Evolutionary conservation across 352 stramenopile genomes (phyloP).

Genomic region (Globisporangium abappressorium): DNA sequence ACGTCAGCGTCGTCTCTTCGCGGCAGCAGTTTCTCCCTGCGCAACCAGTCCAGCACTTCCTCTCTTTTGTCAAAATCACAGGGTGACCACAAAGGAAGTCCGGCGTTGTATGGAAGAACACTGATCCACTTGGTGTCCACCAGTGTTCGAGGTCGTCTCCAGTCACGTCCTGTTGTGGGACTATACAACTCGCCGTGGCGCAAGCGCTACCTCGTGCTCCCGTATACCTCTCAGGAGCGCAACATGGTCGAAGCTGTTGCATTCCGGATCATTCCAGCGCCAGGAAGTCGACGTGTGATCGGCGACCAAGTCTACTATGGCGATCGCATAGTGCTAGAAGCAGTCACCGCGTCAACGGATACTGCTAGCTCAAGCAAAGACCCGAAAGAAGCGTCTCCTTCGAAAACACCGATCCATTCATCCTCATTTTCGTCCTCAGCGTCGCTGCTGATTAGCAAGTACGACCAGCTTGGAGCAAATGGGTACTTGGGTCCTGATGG

Average conservation of each 20-base stretch:
- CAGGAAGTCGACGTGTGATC: slow-evolving; percentile 45
- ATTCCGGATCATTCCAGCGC: slow-evolving; percentile 68
- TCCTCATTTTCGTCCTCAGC: slow-evolving; percentile 8
- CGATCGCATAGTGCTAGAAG: slow-evolving; percentile 71
- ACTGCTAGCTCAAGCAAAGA: neutral
- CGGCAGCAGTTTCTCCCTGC: slow-evolving; percentile 7
- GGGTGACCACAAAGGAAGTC: slow-evolving; percentile 26
- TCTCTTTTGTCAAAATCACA: slow-evolving; percentile 20
- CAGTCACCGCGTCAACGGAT: slow-evolving; percentile 23
- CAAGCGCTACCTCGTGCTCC: slow-evolving; percentile 80
- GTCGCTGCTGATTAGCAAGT: slow-evolving; percentile 57
- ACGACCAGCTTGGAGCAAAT: slow-evolving; percentile 73
- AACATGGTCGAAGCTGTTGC: slow-evolving; percentile 68
- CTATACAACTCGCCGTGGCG: slow-evolving; percentile 81
- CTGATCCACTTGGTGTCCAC: slow-evolving; percentile 74
- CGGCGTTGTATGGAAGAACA: slow-evolving; percentile 58
- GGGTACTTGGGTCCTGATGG: slow-evolving; percentile 82
- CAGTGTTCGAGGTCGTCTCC: slow-evolving; percentile 68
- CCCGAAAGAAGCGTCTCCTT: slow-evolving; percentile 13
- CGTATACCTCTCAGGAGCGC: slow-evolving; percentile 65
- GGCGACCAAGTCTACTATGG: slow-evolving; percentile 78
- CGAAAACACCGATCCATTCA: slow-evolving; percentile 11
- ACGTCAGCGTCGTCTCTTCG: slow-evolving; percentile 25
- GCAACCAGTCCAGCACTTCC: slow-evolving; percentile 8
- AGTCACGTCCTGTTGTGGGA: slow-evolving; percentile 67